Evolutionary conservation across 2,329 filamentous ascomycete species (phyloP), one percentile per base, ranked within the genome.

Genomic region (Claviceps arundinis): DNA sequence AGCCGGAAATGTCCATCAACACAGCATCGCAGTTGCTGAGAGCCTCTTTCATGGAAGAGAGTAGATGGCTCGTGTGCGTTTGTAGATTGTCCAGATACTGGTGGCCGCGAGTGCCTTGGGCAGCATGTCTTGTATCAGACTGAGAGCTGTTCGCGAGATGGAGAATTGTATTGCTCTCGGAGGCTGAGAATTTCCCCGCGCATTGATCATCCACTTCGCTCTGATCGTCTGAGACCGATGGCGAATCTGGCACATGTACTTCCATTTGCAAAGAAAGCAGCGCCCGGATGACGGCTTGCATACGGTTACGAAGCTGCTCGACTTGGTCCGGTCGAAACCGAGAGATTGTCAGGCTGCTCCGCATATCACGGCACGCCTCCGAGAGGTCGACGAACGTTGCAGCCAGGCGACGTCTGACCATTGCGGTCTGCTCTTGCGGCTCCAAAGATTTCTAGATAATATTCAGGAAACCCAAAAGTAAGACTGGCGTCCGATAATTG

Each of bases 351-450:
- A 80, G 69, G 51, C 81, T 78, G 50, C 79, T 70, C 13, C 70
- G 69, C 54, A 81, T 70, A 57, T 82, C 78, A 60, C 78, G 70
- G 54, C 77, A 73, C 2, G 73, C 73, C 55, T 77, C 69, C 14
- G 78, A 80, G 51, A 81, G 66, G 52, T 76, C 71, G 54, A 81
- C 75, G 53, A 80, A 80, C 0, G 72, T 70, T 54, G 70, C 71
- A 4, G 73, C 70, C 17, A 82, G 63, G 40, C 69, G 66, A 44
- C 73, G 68, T 37, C 73, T 70, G 3, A 55, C 66, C 47, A 56
- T 60, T 46, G 66, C 61, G 48, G 60, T 61, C 2, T 17, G 61
- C 59, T 2, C 59, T 61, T 22, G 65, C 63, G 11, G 65, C 60
- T 17, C 62, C 48, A 19, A 70, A 58, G 1, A 65, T 63, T 55